Base-by-base conservation (phyloP, 2,329 filamentous ascomycete genomes). In the Botrytis tulipae region DNA sequence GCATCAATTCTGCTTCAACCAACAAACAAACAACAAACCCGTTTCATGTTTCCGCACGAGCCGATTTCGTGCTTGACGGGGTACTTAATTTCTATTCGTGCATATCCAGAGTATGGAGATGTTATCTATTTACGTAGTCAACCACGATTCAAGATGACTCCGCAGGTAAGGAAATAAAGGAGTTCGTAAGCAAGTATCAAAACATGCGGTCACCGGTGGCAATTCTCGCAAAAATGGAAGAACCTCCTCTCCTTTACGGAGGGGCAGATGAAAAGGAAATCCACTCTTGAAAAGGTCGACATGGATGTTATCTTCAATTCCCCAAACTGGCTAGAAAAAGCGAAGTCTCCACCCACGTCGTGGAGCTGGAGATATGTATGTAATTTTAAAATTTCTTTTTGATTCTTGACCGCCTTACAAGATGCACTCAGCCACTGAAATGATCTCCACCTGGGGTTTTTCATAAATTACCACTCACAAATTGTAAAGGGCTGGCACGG, bases 311-410 rank as follows among this genome's bases (percentile, higher is more conserved):
- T 29, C 16, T 18, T n/a, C n/a, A 40, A 22, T 44, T 22, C 16
- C 29, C 51, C 9, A 60, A 35, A 44, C 32, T n/a, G 29, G 40
- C 32, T 54, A 70, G 20, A 9, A 46, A 42, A n/a, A 70, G 51
- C 67, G 51, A 70, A 32, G 44, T 37, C 44, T 70, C 66, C 14
- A 37, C 14, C 18, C 37, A 18, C 12, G 35, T 37, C 8, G 48
- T 68, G 48, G 65, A 68, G 66, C 48, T 68, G 66, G 48, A 57
- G 35, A 68, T 40, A 62, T 62, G 35, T 42, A n/a, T 62, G 60
- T 40, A 62, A 62, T 68, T 25, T 25, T 57, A 66, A 57, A 57
- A 16, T 57, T 22, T 57, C 40, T 57, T 46, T 22, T 29, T 1
- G 6, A n/a, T 22, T 57, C 48, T 68, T 68, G 66, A 68, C 66